Percentiles rank a stretch among this genome's conserved stretches.
phyloP scores from a whole-genome alignment of 768 basidiomycete genomes.

The Cystobasidium tubakii region DNA sequence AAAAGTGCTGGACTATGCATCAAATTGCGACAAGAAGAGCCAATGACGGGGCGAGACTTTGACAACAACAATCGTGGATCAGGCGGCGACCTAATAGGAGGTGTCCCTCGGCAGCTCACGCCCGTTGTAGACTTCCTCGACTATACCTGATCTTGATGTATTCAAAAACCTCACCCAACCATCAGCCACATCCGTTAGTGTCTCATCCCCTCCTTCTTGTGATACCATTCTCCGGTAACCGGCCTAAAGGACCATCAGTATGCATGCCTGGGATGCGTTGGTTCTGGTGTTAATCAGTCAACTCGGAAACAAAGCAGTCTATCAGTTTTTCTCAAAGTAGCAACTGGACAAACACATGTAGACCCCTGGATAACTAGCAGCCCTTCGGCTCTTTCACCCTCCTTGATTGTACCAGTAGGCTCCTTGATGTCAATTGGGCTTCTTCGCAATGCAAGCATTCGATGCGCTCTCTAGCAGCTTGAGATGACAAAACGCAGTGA shows the following conservation, averaged over 20 bases:
- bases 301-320: background rate
- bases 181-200: too few species aligned
- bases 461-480: background rate
- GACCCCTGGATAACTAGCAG: background rate
- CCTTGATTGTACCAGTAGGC: background rate
- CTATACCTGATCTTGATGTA: too few species aligned
- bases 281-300: background rate
- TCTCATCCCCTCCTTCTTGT: background rate
- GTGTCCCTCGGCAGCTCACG: background rate
- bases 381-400: background rate
- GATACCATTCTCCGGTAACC: background rate
- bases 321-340: background rate
- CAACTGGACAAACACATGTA: background rate
- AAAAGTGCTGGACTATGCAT: slow-evolving; percentile 25
- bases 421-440: background rate
- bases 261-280: background rate
- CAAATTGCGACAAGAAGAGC: slow-evolving; percentile 1
- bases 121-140: background rate
- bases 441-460: background rate
- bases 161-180: too few species aligned
- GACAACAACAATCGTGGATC: background rate
- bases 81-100: background rate
- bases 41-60: background rate
- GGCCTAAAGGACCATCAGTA: background rate
- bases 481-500: too few species aligned